Base-by-base conservation (phyloP, 2,329 filamentous ascomycete genomes). In the Dactylellina drechsleri region DNA sequence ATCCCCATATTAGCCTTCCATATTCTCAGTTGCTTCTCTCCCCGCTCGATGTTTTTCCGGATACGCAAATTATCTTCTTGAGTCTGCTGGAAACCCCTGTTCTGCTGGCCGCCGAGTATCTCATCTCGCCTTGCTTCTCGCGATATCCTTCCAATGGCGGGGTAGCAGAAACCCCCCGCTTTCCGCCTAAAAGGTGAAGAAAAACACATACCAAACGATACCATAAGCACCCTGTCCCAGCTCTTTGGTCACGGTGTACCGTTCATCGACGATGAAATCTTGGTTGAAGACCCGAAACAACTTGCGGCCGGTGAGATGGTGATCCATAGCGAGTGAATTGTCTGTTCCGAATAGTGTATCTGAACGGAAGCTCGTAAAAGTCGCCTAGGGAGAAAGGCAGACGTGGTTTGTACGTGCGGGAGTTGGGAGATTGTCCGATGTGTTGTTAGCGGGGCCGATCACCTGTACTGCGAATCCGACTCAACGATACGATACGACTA, bases 231-330 rank as follows among this genome's bases (percentile, higher is more conserved):
- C 95, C 83, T 99, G 95, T 53, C 95, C 95, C 66, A 99, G 87
- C 86, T 99, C 95, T 87, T 99, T 99, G 78, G 94, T 98, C 78
- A 99, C 95, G 78, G 92, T 97, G 85, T 99, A 99, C 80, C 94
- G 90, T 84, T 98, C 94, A 82, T 98, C 95, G 81, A 98, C 95
- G 80, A 97, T 90, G 82, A 99, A 99, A 85, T 99, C 95, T 82
- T 99, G 95, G 86, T 97, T 97, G 85, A 99, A 99, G 83, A 99
- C 93, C 89, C 96, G 97, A 87, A 97, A 97, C 83, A 94, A 88
- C 87, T 97, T 97, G 84, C 93, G 90, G 81, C 89, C 89, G 65
- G 49, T 23, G 54, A 76, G 72, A 47, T 47, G 43, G 47, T 53
- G 52, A 8, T 75, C 71, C 64, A 68, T 75, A 16, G 58, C 57